Evolutionary conservation across 2,329 filamentous ascomycete species (phyloP), one percentile per base, ranked within the genome.

Genomic region (Tolypocladium album): DNA sequence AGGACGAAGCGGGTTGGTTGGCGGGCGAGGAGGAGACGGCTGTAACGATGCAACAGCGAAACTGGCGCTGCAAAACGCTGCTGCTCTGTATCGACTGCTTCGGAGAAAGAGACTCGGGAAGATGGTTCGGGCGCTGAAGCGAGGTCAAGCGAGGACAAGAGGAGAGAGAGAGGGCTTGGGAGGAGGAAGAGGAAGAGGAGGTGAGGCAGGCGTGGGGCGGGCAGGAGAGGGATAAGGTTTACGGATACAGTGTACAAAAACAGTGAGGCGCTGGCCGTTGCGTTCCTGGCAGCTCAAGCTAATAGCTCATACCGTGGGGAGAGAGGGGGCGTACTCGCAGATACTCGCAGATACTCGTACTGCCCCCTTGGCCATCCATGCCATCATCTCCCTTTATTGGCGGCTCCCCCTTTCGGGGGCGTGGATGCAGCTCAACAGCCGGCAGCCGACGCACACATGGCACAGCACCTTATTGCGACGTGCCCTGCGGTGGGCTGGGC

Each of bases 61-160:
- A 58, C 40, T 3, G 58, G 38, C 50, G 50, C 38, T 31, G 43
- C 36, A n/a, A 38, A 38, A 36, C 12, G 38, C 24, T 60, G 27
- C 57, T 34, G 57, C n/a, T 52, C 24, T 50, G 47, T 36, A 53
- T 55, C 20, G 31, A 36, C 4, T 55, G 50, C 27, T 31, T 24
- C 55, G 38, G 17, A 27, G 38, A 24, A 27, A 24, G 36, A 11
- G 57, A 36, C 31, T 27, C 45, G 27, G 24, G 36, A 40, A 31
- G 38, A 34, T 43, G 42, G 36, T 20, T 36, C 27, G 27, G 39
- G 50, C 22, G 50, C 36, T 20, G 50, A 50, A 56, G 58, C 58
- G 58, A 59, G n/a, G 43, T 36, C 56, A 56, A 39, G 40, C 56
- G 50, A 58, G 36, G 56, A 24, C 52, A 47, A 42, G 58, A 45